Conservation (phyloP, 176 grass and related monocot species). For the Eleusine coracana region DNA sequence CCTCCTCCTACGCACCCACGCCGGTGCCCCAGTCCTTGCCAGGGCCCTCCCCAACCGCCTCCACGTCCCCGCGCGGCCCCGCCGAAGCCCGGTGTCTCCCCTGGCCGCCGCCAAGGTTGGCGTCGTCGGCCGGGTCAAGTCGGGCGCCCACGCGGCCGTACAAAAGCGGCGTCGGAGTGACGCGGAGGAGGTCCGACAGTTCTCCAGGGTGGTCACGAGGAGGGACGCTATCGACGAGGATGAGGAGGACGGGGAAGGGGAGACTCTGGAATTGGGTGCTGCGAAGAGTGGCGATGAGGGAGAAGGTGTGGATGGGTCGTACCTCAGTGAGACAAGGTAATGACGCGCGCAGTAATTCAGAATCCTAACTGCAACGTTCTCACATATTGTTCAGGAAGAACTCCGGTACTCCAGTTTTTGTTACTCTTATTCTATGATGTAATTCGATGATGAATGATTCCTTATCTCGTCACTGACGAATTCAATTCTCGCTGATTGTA, state of each 20-base stretch:
- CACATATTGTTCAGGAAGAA: not conserved
- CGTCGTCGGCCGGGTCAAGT: slow-evolving; percentile 38
- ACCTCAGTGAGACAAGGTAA: slow-evolving; percentile 92
- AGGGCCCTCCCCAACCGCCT: slow-evolving; percentile 60
- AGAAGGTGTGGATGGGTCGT: slow-evolving; percentile 61
- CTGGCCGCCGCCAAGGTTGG: slow-evolving; percentile 48
- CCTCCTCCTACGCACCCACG: slow-evolving; percentile 49
- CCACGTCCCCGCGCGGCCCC: slow-evolving; percentile 23
- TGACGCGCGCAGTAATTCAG: not conserved
- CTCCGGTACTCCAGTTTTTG: not conserved
- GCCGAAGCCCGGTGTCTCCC: slow-evolving; percentile 9
- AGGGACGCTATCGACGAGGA: slow-evolving; percentile 30
- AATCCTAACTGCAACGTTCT: not conserved
- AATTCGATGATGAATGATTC: not conserved
- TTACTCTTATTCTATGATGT: not conserved
- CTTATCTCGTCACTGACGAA: not conserved
- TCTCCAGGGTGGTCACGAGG: slow-evolving; percentile 34
- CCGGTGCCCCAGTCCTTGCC: slow-evolving; percentile 39
- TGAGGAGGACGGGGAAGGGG: slow-evolving; percentile 24
- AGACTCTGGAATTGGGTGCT: slow-evolving; percentile 22
- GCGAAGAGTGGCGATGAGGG: not conserved
- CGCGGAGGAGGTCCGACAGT: slow-evolving; percentile 29
- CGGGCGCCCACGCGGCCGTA: slow-evolving; percentile 23
- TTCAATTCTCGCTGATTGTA: not conserved
- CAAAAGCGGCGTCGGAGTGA: slow-evolving; percentile 42